Evolutionary conservation across 345 rosid genomes (phyloP).

Genomic region (Camelina sativa): DNA sequence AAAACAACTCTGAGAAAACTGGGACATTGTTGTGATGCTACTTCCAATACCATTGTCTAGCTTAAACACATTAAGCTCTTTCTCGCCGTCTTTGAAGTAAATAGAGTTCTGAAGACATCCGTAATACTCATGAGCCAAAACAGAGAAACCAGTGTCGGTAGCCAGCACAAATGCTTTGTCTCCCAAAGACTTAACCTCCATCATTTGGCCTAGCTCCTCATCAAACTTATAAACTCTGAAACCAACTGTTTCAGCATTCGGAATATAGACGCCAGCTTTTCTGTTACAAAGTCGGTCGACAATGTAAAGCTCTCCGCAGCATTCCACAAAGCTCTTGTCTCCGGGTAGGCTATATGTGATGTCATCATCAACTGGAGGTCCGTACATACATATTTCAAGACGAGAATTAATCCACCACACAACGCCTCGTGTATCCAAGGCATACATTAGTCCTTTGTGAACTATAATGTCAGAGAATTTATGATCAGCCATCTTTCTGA

Average conservation of each 20-base stretch:
- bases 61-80: slow-evolving; percentile 1
- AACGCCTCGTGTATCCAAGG: not conserved
- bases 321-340: slow-evolving; percentile 16
- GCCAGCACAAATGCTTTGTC: slow-evolving; percentile 42
- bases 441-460: not conserved
- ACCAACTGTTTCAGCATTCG: not conserved
- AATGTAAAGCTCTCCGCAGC: slow-evolving; percentile 33
- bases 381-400: not conserved
- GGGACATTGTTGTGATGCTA: not conserved
- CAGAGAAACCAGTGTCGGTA: slow-evolving; percentile 35
- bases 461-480: slow-evolving; percentile 1
- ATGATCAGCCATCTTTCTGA: not conserved
- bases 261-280: not conserved
- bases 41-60: slow-evolving; percentile 3
- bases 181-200: slow-evolving; percentile 34
- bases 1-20: not conserved
- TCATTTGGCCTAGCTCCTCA: slow-evolving; percentile 36
- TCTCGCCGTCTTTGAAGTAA: slow-evolving; percentile 9
- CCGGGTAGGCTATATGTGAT: too few relatives aligned
- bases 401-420: slow-evolving; percentile 5
- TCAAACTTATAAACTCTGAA: slow-evolving; percentile 36
- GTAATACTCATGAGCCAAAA: slow-evolving; percentile 2
- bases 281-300: not conserved
- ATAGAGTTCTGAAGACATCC: slow-evolving; percentile 21
- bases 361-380: not conserved